These are phyloP conservation scores for Penicillium capsulatum DNA, from an alignment of 2,329 filamentous ascomycete genomes.

Conservation along the genomic window DNA sequence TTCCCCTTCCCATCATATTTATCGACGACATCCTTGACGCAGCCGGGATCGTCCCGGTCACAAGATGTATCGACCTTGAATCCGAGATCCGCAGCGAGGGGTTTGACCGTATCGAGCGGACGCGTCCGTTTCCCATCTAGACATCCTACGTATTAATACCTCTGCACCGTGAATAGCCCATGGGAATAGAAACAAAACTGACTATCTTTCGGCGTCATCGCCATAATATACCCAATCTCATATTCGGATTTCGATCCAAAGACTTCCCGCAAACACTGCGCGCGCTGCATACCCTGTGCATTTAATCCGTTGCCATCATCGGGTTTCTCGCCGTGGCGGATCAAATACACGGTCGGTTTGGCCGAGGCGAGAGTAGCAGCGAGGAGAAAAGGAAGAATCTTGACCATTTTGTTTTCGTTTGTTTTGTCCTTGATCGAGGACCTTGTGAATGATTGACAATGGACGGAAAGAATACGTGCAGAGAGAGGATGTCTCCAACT, in stretches of 20 bases:
- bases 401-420: slow-evolving; percentile 4
- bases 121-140: slow-evolving; percentile 50
- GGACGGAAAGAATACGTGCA: no score
- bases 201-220: slow-evolving; percentile 49
- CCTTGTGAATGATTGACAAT: no score
- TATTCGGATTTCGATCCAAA: slow-evolving; percentile 53
- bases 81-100: slow-evolving; percentile 54
- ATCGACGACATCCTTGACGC: slow-evolving; percentile 51
- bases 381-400: slow-evolving; percentile 8
- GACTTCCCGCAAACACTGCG: slow-evolving; percentile 56
- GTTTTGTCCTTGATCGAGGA: neutral
- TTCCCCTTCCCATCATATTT: slow-evolving; percentile 51
- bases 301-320: slow-evolving; percentile 48
- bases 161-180: neutral
- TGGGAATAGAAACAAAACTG: no score
- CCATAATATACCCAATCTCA: slow-evolving; percentile 57
- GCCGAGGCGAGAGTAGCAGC: slow-evolving; percentile 17
- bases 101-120: slow-evolving; percentile 55
- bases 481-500: no score
- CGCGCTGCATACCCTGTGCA: slow-evolving; percentile 51
- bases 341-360: slow-evolving; percentile 56
- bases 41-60: slow-evolving; percentile 53
- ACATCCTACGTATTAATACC: neutral
- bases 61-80: slow-evolving; percentile 55
- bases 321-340: slow-evolving; percentile 63